Evolutionary conservation across 2,329 filamentous ascomycete species (phyloP).

Genomic region (Xylaria sp.): DNA sequence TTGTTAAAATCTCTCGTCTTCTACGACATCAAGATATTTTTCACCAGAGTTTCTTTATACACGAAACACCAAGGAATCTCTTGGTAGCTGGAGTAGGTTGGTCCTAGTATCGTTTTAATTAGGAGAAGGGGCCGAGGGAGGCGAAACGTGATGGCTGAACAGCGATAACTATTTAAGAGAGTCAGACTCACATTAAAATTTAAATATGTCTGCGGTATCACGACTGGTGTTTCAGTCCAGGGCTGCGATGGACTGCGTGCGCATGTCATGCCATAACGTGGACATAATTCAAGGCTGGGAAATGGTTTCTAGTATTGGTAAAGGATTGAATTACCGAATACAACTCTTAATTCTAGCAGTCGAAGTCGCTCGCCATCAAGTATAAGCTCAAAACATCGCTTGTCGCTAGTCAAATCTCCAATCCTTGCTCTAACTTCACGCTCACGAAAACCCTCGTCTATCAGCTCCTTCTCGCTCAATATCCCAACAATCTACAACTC

Average conservation of each 20-base stretch:
- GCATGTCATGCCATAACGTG: neutral
- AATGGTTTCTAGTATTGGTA: neutral
- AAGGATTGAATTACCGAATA: neutral
- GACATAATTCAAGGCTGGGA: neutral
- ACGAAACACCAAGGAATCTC: no score
- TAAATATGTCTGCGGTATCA: no score
- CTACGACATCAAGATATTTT: no score
- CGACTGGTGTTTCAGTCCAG: no score
- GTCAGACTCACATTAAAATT: no score
- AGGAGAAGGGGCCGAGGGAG: no score
- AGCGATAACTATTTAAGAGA: no score
- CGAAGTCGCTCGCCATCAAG: neutral
- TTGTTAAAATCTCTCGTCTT: neutral
- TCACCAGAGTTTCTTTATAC: no score
- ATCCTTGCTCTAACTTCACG: neutral
- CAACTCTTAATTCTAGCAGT: neutral
- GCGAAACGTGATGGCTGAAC: no score
- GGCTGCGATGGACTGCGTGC: no score
- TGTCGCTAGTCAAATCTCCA: conserved; percentile 2
- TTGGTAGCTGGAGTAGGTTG: no score
- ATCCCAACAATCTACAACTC: neutral
- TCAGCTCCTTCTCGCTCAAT: neutral
- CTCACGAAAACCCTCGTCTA: neutral
- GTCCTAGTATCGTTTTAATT: no score
- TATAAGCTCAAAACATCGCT: conserved; percentile 1